A percentile compares a stretch with the other conserved stretches of the same genome.
These are phyloP conservation scores for Penicillium coprophilum DNA, from an alignment of 495 filamentous ascomycete genomes.

Conservation along the genomic window DNA sequence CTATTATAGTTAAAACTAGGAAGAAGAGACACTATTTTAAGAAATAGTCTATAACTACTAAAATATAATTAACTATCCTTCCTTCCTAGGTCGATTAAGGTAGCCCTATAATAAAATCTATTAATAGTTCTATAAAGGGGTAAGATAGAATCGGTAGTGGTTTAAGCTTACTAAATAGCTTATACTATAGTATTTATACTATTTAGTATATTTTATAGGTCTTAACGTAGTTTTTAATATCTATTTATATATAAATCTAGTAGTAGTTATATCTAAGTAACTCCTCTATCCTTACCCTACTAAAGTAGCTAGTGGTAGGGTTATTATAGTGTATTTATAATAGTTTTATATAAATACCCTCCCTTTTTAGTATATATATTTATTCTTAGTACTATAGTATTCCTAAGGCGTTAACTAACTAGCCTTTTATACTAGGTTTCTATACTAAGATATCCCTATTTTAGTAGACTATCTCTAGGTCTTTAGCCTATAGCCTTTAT, in stretches of 20 bases:
- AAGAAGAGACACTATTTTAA: not conserved
- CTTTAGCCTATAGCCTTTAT: no score
- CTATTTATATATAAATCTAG: not conserved
- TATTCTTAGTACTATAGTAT: no score
- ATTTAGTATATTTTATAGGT: not conserved
- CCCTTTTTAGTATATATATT: no score
- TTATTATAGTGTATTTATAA: no score
- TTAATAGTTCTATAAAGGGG: not conserved
- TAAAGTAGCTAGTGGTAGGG: no score
- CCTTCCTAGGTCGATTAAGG: not conserved
- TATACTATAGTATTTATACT: not conserved
- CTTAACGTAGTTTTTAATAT: not conserved
- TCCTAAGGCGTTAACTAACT: no score
- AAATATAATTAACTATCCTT: not conserved
- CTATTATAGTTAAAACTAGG: not conserved
- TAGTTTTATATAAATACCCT: no score
- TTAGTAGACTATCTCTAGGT: no score
- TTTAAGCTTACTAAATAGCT: not conserved
- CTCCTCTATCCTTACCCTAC: no score
- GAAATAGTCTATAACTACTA: not conserved
- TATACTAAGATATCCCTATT: no score
- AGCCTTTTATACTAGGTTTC: no score
- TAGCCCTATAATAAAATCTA: not conserved
- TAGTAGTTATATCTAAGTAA: no score
- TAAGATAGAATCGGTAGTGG: not conserved